Evolutionary conservation across 441 rosid species (phyloP), one percentile per base, ranked within the genome.

Genomic region (Rhodomyrtus psidioides): DNA sequence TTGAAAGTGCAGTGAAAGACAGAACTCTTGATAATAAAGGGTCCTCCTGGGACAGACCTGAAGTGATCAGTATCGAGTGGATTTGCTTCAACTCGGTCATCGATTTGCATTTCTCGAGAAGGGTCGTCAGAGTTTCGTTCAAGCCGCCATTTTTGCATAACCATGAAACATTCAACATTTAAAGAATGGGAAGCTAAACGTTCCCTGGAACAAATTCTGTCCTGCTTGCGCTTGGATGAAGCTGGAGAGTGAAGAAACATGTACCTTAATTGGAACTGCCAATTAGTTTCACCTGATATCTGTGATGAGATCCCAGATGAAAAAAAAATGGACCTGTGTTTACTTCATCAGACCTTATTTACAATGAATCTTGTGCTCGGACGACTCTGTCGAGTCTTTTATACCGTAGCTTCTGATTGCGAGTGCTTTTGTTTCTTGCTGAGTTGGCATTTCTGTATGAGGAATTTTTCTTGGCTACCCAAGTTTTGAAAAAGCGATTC

Each of bases 71-170:
- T 4, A 94, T 87, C 62, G 94, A 94, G 86, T 95, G 98, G 53
- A 90, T 86, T 88, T 91, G 93, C 84, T 88, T 89, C n/a, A 96
- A 86, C 81, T 90, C 90, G 44, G 88, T 53, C 89, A 91, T 88
- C 24, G 97, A 91, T 82, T 89, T 95, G 90, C 95, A 93, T 87
- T 86, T 91, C 51, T 91, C 93, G 58, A 90, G 89, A 39, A 91
- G 87, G 84, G 86, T 82, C 46, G 65, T 84, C 17, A 93, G 79
- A 9, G 57, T 53, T 82, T 87, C 90, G 70, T 23, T 46, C 7
- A 60, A 26, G 59, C 14, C 62, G 74, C 87, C 86, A 84, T 87
- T 90, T 44, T 82, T 85, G 55, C 87, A 60, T 24, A 90, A 21
- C 79, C 79, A 39, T 24, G 79, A 70, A 13, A 39, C 51, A 21